Percentiles rank a stretch among this genome's conserved stretches.
phyloP scores from a whole-genome alignment of 2,329 filamentous ascomycete genomes.

The Claviceps digitariae region DNA sequence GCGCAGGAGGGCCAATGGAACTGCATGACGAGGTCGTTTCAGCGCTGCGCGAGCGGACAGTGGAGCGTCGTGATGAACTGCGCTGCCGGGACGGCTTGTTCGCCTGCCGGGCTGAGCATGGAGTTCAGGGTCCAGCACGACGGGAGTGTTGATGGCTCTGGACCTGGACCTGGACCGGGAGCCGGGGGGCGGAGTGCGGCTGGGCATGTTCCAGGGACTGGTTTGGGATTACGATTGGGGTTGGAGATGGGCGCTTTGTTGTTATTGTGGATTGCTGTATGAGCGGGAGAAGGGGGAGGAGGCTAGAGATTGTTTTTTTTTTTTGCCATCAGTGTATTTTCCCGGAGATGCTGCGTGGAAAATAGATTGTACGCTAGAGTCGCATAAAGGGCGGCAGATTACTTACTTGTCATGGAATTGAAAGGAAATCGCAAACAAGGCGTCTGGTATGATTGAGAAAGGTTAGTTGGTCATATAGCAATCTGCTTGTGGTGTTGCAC shows the following conservation, averaged over 20 bases:
- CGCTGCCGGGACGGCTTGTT: conserved; percentile 32
- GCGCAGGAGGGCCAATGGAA: conserved; percentile 39
- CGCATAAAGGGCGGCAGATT: too few relatives aligned
- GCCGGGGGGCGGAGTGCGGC: background rate
- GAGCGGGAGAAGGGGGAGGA: too few relatives aligned
- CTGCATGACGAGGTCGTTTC: conserved; percentile 35
- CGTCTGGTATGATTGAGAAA: too few relatives aligned
- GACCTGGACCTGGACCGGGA: background rate
- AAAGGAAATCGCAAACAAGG: too few relatives aligned
- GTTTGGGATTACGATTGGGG: background rate
- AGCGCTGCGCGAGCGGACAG: conserved; percentile 33
- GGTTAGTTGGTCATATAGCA: too few relatives aligned
- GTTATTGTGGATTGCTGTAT: background rate
- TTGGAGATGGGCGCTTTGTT: background rate
- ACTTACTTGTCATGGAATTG: too few relatives aligned
- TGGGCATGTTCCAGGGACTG: background rate
- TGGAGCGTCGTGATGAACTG: conserved; percentile 33
- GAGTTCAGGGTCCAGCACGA: conserved; percentile 25
- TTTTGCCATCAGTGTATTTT: too few relatives aligned
- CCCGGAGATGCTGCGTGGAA: too few relatives aligned
- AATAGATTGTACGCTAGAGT: too few relatives aligned
- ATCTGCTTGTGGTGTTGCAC: too few relatives aligned
- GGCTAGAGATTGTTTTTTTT: too few relatives aligned
- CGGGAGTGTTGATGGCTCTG: conserved; percentile 8
- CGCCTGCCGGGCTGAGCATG: conserved; percentile 27